Conservation (phyloP, 345 rosid genomes). For the Moricandia moricandioides region DNA sequence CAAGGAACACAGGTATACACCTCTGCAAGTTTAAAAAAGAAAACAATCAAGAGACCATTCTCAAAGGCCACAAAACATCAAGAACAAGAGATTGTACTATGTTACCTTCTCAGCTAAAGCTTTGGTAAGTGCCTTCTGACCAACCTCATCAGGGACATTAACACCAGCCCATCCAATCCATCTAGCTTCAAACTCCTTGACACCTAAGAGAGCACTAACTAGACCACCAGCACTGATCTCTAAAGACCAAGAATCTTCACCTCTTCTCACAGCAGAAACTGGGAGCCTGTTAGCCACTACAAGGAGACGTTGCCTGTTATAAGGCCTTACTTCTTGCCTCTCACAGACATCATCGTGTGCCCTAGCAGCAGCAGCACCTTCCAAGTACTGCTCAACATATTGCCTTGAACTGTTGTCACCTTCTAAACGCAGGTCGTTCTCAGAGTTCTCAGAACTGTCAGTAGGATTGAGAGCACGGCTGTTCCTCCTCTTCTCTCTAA, state of each 20-base stretch:
- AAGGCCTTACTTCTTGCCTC: constrained; percentile 63
- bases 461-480: constrained; percentile 46
- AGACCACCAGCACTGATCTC: constrained; percentile 98
- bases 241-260: constrained; percentile 91
- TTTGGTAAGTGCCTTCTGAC: constrained; percentile 89
- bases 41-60: background rate
- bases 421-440: constrained; percentile 52
- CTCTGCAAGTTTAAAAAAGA: constrained; percentile 45
- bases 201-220: constrained; percentile 95
- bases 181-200: constrained; percentile 95
- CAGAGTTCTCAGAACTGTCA: constrained; percentile 53
- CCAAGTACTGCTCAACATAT: constrained; percentile 60
- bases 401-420: constrained; percentile 51
- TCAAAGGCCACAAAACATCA: constrained; percentile 10
- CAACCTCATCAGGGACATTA: constrained; percentile 93
- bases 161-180: constrained; percentile 99
- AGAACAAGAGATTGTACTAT: background rate
- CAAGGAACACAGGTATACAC: constrained; percentile 99
- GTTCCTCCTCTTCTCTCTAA: constrained; percentile 64
- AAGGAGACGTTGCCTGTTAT: constrained; percentile 70
- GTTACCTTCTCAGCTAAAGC: constrained; percentile 94
- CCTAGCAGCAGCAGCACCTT: constrained; percentile 57
- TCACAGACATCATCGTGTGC: constrained; percentile 51
- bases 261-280: constrained; percentile 92
- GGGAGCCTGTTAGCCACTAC: constrained; percentile 99